Evolutionary conservation across 768 basidiomycete species (phyloP).

Genomic region (Collybia mongolica): DNA sequence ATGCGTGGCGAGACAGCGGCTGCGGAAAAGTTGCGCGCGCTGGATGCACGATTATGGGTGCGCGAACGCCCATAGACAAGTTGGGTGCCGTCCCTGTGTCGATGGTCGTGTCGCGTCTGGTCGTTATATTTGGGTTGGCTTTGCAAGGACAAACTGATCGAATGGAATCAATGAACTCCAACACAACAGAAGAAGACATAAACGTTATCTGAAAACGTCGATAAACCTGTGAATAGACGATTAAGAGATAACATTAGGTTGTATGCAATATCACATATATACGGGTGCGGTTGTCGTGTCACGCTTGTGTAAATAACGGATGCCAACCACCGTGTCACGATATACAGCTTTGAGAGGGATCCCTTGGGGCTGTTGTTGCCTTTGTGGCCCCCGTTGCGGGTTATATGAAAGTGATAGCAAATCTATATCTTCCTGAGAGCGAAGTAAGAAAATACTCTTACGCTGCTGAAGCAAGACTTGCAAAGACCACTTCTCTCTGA

Average conservation of each 20-base stretch:
- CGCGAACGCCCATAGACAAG: too few species aligned
- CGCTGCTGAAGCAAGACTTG: constrained; percentile 32
- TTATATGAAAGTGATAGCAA: constrained; percentile 63
- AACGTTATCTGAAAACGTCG: constrained; percentile 81
- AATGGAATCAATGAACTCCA: constrained; percentile 61
- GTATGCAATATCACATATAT: constrained; percentile 2
- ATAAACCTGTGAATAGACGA: constrained; percentile 46
- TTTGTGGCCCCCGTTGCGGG: constrained; percentile 24
- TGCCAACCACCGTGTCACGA: constrained; percentile 68
- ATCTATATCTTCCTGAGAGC: constrained; percentile 72
- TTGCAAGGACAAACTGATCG: constrained; percentile 75
- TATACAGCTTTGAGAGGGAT: constrained; percentile 82
- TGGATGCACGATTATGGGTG: too few species aligned
- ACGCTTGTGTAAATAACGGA: constrained; percentile 66
- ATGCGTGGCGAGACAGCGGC: too few species aligned
- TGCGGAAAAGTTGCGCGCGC: too few species aligned
- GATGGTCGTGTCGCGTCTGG: too few species aligned
- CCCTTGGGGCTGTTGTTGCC: constrained; percentile 40
- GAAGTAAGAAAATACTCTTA: not conserved
- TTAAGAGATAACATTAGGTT: constrained; percentile 4
- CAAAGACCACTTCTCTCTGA: constrained; percentile 64
- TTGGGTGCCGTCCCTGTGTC: too few species aligned
- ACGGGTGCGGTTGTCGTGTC: constrained; percentile 19
- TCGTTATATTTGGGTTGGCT: constrained; percentile 35
- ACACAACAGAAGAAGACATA: constrained; percentile 41